Conservation (phyloP, 208 protist genomes). For the Acanthamoeba divionensis region DNA sequence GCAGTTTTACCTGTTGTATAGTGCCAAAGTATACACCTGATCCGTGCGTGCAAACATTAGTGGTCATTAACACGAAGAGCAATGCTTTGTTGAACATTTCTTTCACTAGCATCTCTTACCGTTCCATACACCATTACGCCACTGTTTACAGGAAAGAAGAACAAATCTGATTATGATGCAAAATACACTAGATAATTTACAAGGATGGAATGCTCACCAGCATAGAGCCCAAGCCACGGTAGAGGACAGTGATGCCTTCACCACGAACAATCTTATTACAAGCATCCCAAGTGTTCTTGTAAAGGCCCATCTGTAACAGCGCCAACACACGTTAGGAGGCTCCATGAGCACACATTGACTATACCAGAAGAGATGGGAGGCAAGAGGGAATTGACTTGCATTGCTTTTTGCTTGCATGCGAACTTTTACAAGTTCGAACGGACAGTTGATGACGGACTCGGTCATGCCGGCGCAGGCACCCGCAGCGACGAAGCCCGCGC, state of each 20-base stretch:
- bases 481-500: neutral
- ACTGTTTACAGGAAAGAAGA: no score
- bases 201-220: no score
- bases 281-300: conserved; percentile 72
- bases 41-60: no score
- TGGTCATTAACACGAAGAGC: no score
- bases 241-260: conserved; percentile 69
- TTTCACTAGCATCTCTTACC: no score
- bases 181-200: no score
- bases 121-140: conserved; percentile 76
- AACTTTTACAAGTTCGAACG: conserved; percentile 80
- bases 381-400: neutral
- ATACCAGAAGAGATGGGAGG: no score
- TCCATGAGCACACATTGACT: neutral
- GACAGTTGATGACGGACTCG: conserved; percentile 74
- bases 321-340: neutral
- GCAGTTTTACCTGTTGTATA: conserved; percentile 59
- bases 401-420: conserved; percentile 75
- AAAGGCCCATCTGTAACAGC: conserved; percentile 50
- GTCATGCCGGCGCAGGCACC: conserved; percentile 71
- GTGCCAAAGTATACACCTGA: conserved; percentile 72
- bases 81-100: no score
- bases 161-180: no score
- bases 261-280: conserved; percentile 49
- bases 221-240: conserved; percentile 72